phyloP scores from a whole-genome alignment of 2,329 filamentous ascomycete genomes.

The Aureobasidium leucospermi region DNA sequence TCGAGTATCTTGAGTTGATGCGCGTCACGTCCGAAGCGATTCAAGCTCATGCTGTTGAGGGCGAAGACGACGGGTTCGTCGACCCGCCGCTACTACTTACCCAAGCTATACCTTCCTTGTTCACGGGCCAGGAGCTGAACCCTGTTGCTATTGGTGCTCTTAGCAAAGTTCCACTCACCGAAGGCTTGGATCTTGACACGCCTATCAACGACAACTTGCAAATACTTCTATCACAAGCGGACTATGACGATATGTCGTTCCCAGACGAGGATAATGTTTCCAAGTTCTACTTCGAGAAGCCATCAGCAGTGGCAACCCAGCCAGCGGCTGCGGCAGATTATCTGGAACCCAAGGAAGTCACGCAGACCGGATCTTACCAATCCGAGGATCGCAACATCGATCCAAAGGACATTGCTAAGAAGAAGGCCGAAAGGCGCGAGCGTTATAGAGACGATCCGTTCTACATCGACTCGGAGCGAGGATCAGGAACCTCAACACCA shows the following conservation, averaged over 20 bases:
- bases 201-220: slow-evolving; percentile 72
- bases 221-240: slow-evolving; percentile 52
- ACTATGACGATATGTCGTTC: slow-evolving; percentile 35
- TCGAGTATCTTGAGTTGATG: slow-evolving; percentile 85
- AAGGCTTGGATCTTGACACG: slow-evolving; percentile 68
- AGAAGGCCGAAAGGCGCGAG: slow-evolving; percentile 70
- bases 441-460: slow-evolving; percentile 90
- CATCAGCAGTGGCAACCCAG: slow-evolving; percentile 20
- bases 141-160: slow-evolving; percentile 81
- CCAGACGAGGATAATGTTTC: slow-evolving; percentile 38
- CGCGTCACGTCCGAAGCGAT: slow-evolving; percentile 79
- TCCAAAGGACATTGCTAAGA: slow-evolving; percentile 63
- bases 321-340: slow-evolving; percentile 35
- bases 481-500: slow-evolving; percentile 62
- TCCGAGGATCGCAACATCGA: slow-evolving; percentile 50
- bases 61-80: slow-evolving; percentile 58
- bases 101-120: slow-evolving; percentile 82
- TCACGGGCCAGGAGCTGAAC: slow-evolving; percentile 80
- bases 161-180: slow-evolving; percentile 73
- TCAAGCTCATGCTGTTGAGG: slow-evolving; percentile 52
- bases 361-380: slow-evolving; percentile 36
- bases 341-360: slow-evolving; percentile 31
- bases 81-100: slow-evolving; percentile 79
- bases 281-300: slow-evolving; percentile 39
- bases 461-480: slow-evolving; percentile 59